Base-by-base conservation (phyloP, 2,329 filamentous ascomycete genomes). In the Colletotrichum tropicale region DNA sequence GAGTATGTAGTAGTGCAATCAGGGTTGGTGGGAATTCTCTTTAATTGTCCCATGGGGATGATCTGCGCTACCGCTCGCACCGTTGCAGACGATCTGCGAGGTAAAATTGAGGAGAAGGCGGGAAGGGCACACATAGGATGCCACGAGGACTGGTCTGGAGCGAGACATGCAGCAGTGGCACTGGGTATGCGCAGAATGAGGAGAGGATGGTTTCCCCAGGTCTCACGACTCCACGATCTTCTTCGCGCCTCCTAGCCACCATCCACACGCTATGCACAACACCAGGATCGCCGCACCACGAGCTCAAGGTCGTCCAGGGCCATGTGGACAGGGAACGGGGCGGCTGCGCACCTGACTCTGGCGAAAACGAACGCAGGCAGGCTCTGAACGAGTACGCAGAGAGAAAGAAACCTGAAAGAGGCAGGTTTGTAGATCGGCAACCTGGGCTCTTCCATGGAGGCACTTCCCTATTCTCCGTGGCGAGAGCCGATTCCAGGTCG, bases 141-240 rank as follows among this genome's bases (percentile, higher is more conserved):
- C 48, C 71, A 74, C 66, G 71, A 36, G 60, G 68, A 38, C 55
- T 32, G 26, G 55, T 16, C 67, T 34, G 52, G 34, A 9, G 36
- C 21, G 28, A 30, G 70, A 68, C 55, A 62, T 43, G 38, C 38
- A 48, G 38, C 38, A 18, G 60, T 26, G 5, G 43, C n/a, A 48
- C 16, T 66, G 65, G 12, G 65, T 48, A 65, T 43, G 2, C 4
- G 16, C 2, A 24, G 34, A 34, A 62, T 15, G 21, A 58, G 18
- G 26, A 16, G 10, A 6, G 13, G 28, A 18, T 56, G 28, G 18
- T 12, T 24, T 61, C 70, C 38, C 32, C 32, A 68, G 64, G 73
- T 72, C 64, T 73, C 58, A 65, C 70, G 24, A 68, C 70, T 65
- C 70, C 64, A 65, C 73, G 73, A 65, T 75, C 38, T 32, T 21